Evolutionary conservation across 768 basidiomycete species (phyloP), one percentile per base, ranked within the genome.

Genomic region (Amanita brunnescens): DNA sequence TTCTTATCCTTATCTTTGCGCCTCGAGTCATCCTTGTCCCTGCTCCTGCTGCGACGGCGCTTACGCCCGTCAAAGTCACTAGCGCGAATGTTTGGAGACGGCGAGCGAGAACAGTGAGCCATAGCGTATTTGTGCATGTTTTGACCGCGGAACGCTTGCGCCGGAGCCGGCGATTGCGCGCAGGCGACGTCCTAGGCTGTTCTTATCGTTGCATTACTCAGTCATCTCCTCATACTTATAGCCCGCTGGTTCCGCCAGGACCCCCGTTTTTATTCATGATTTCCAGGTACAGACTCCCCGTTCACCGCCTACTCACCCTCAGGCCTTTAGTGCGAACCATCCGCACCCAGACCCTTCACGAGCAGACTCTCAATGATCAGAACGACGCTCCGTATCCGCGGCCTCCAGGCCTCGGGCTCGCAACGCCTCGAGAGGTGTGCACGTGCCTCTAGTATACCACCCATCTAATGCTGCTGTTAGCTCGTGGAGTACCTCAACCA

Each of bases 401-500:
- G 49, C 72, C 75, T 20, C 72, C 77, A 37, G 72, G 75, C 40
- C 59, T 73, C 44, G 79, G 78, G 18, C 55, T 75, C 47, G 81
- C 84, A 12, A 90, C 86, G 12, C 75, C 75, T 40, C 69, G 73
- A 54, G 70, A 77, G 66, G 75, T 75, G 61, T n/a, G n/a, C 42
- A 16, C 23, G n/a, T 33, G 30, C 21, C 44, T 6, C 13, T 35
- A 29, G 16, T 34, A 26, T 26, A 21, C 35, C 23, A 26, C 18
- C 34, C 38, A 43, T 32, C 32, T 39, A 18, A 40, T 26, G 29
- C 51, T 37, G 13, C 30, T 21, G 29, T 51, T 18, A 94, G 90
- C 78, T 95, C 39, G 84, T 83, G 6, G 77, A 85, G 62, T 93
- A 91, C 64, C 77, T 96, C 34, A 84, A 91, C 58, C 83, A 91